These are phyloP conservation scores for Tolypocladium ophioglossoides DNA, from an alignment of 2,329 filamentous ascomycete genomes.

Conservation along the genomic window DNA sequence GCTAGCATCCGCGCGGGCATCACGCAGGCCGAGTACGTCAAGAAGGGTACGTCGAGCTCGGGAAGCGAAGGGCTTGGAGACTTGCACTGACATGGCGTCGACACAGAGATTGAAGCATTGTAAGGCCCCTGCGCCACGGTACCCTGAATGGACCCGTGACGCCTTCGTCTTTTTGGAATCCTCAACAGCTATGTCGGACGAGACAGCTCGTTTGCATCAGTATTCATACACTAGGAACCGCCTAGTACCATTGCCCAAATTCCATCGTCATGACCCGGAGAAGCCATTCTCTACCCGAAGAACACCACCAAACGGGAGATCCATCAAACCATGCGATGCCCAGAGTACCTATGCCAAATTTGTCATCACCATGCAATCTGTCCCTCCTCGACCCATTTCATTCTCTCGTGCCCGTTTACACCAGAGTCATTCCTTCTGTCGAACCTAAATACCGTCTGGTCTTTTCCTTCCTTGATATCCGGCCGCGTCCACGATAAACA, in stretches of 20 bases:
- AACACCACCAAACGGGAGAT: neutral
- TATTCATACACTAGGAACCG: neutral
- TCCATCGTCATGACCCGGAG: neutral
- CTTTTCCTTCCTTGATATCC: neutral
- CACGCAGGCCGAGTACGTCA: constrained; percentile 73
- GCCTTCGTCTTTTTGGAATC: neutral
- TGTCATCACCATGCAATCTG: neutral
- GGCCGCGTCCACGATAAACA: neutral
- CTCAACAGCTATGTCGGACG: neutral
- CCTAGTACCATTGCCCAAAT: neutral
- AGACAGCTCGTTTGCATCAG: neutral
- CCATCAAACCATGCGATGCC: neutral
- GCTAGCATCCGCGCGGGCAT: constrained; percentile 68
- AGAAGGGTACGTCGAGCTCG: constrained; percentile 55
- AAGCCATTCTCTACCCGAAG: neutral
- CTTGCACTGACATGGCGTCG: neutral
- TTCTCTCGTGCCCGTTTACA: neutral
- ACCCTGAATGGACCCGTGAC: neutral
- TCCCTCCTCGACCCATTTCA: neutral
- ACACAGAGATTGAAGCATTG: constrained; percentile 87
- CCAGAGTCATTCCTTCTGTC: neutral
- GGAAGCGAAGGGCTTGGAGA: neutral
- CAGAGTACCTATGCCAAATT: neutral
- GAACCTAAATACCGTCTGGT: too few species aligned
- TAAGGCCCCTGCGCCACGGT: constrained; percentile 38